Evolutionary conservation across 805 yeast species (phyloP).

Genomic region (Ogataea haglerorum): DNA sequence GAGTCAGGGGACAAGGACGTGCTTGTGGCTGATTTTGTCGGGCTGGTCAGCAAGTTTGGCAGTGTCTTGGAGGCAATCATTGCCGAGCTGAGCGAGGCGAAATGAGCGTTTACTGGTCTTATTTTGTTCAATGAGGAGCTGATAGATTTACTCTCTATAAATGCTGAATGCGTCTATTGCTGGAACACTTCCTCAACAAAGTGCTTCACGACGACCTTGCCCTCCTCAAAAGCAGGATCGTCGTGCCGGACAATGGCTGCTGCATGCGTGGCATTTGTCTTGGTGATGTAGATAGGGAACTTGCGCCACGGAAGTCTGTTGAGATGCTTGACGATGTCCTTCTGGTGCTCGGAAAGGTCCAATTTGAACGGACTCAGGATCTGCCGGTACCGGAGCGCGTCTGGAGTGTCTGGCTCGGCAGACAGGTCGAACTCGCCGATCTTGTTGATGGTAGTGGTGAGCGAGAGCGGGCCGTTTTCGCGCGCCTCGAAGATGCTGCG

Average conservation of each 20-base stretch:
- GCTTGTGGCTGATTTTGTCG: conserved; percentile 18
- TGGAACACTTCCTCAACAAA: conserved; percentile 48
- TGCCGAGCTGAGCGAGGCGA: conserved; percentile 23
- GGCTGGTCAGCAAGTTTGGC: conserved; percentile 26
- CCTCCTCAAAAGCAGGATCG: conserved; percentile 60
- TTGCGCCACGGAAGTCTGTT: conserved; percentile 66
- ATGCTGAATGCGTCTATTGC: background rate
- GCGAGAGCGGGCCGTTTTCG: conserved; percentile 22
- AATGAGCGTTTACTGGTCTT: background rate
- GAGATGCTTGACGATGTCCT: conserved; percentile 50
- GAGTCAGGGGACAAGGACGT: conserved; percentile 10
- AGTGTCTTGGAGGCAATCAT: conserved; percentile 29
- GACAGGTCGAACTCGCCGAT: conserved; percentile 26
- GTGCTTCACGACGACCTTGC: conserved; percentile 63
- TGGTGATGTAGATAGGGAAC: conserved; percentile 64
- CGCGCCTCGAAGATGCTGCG: conserved; percentile 29
- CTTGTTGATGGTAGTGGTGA: conserved; percentile 28
- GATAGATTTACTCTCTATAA: no score
- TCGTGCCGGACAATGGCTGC: conserved; percentile 71
- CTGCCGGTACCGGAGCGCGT: conserved; percentile 10
- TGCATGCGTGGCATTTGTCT: conserved; percentile 70
- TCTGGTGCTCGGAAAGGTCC: conserved; percentile 42
- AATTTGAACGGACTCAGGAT: conserved; percentile 31
- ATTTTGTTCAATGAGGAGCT: no score
- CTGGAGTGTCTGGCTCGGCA: conserved; percentile 5